phyloP scores from a whole-genome alignment of 257 asterid species.

The Capsicum chinense region DNA sequence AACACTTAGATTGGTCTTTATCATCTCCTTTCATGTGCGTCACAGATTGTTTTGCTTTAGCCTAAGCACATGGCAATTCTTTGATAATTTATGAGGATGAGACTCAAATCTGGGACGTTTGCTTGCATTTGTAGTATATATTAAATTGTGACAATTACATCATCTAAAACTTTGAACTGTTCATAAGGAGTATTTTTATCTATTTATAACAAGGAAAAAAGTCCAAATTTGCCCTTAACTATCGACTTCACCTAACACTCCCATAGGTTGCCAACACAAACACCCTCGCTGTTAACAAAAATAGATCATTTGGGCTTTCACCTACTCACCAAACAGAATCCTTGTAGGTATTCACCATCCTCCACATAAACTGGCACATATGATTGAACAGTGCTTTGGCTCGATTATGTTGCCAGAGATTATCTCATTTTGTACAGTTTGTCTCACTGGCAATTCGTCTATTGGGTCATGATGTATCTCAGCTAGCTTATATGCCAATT shows the following conservation, averaged over 20 bases:
- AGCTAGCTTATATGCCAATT: background rate
- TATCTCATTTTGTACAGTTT: constrained; percentile 10
- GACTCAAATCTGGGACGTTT: background rate
- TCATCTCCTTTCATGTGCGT: background rate
- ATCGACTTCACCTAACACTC: constrained; percentile 1
- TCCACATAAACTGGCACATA: constrained; percentile 10
- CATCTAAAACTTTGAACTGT: constrained; percentile 2
- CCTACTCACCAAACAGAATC: background rate
- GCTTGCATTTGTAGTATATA: constrained; percentile 2
- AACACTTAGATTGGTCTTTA: constrained; percentile 21
- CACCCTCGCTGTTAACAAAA: background rate
- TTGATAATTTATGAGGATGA: background rate
- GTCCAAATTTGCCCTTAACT: background rate
- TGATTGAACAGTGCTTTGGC: background rate
- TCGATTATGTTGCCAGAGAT: background rate
- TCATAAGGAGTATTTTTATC: background rate
- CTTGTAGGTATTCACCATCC: constrained; percentile 19
- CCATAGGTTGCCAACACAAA: background rate
- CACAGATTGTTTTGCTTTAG: background rate
- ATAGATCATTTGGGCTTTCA: background rate
- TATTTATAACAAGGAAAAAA: background rate
- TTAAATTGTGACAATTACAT: background rate
- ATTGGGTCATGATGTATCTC: constrained; percentile 11
- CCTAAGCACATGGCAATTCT: background rate
- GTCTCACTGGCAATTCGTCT: constrained; percentile 1